phyloP scores from a whole-genome alignment of 1,139 yeast genomes.

The Sugiyamaella grinbergsii region DNA sequence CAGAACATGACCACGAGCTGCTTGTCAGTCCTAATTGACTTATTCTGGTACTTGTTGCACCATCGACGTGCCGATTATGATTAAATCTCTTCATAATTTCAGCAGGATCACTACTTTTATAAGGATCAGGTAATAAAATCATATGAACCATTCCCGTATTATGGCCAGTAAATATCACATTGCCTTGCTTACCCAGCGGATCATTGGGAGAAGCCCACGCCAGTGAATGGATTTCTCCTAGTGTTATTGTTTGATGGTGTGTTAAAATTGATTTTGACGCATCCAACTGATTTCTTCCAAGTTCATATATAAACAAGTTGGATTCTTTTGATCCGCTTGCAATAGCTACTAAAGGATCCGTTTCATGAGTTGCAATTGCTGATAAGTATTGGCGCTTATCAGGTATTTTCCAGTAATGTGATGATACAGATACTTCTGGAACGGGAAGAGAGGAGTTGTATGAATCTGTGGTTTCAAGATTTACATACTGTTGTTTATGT shows the following conservation, averaged over 20 bases:
- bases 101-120: constrained; percentile 54
- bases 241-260: constrained; percentile 72
- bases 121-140: constrained; percentile 63
- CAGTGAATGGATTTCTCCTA: constrained; percentile 67
- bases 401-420: constrained; percentile 67
- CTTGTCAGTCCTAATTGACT: constrained; percentile 45
- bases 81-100: constrained; percentile 74
- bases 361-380: constrained; percentile 52
- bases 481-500: not conserved
- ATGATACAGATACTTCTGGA: constrained; percentile 13
- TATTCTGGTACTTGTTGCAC: constrained; percentile 41
- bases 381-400: constrained; percentile 61
- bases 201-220: constrained; percentile 57
- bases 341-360: constrained; percentile 57
- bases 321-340: constrained; percentile 58
- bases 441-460: not conserved
- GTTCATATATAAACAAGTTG: constrained; percentile 66
- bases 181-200: constrained; percentile 42
- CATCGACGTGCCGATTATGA: constrained; percentile 60
- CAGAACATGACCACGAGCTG: constrained; percentile 47
- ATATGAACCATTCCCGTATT: constrained; percentile 68
- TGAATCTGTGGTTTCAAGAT: not conserved
- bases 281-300: constrained; percentile 40
- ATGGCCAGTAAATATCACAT: constrained; percentile 66
- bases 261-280: constrained; percentile 47